Conservation (phyloP, 2,329 filamentous ascomycete genomes). For the Beauveria pseudobassiana region DNA sequence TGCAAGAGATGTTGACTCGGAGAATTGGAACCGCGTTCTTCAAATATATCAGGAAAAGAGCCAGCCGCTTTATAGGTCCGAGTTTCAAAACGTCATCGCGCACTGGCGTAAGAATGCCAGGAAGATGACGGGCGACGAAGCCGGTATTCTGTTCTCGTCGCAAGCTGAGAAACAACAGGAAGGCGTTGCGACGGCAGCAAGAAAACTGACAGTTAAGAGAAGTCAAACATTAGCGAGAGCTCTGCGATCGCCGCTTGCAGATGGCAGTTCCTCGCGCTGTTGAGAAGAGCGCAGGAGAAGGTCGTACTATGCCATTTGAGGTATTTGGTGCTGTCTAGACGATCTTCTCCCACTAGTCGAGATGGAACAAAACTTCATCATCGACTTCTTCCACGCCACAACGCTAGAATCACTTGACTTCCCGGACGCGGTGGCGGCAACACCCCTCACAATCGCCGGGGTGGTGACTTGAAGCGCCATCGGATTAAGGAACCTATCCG, state of each 20-base stretch:
- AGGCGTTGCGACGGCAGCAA: conserved; percentile 64
- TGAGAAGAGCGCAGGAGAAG: conserved; percentile 54
- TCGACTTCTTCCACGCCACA: conserved; percentile 96
- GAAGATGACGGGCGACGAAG: conserved; percentile 69
- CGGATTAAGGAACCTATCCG: conserved; percentile 85
- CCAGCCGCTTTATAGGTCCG: conserved; percentile 68
- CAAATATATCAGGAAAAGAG: conserved; percentile 73
- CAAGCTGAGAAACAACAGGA: conserved; percentile 81
- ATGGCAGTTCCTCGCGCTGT: conserved; percentile 42
- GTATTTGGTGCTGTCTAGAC: conserved; percentile 74
- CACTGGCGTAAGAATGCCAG: conserved; percentile 74
- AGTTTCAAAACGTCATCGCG: conserved; percentile 70
- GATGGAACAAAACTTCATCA: conserved; percentile 93
- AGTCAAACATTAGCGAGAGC: conserved; percentile 78
- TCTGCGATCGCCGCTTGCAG: conserved; percentile 60
- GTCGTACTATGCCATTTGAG: conserved; percentile 67
- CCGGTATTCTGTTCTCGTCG: conserved; percentile 79
- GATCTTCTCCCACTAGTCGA: conserved; percentile 77
- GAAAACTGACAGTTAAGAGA: conserved; percentile 89
- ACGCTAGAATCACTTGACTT: conserved; percentile 78
- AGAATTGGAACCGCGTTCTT: conserved; percentile 75
- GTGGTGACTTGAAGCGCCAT: conserved; percentile 64
- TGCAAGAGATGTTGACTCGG: conserved; percentile 71
- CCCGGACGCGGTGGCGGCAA: conserved; percentile 64
- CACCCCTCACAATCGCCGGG: conserved; percentile 60